Evolutionary conservation across 306 rosid genomes (phyloP), one percentile per base, ranked within the genome.

Genomic region (Lathyrus tuberosus): DNA sequence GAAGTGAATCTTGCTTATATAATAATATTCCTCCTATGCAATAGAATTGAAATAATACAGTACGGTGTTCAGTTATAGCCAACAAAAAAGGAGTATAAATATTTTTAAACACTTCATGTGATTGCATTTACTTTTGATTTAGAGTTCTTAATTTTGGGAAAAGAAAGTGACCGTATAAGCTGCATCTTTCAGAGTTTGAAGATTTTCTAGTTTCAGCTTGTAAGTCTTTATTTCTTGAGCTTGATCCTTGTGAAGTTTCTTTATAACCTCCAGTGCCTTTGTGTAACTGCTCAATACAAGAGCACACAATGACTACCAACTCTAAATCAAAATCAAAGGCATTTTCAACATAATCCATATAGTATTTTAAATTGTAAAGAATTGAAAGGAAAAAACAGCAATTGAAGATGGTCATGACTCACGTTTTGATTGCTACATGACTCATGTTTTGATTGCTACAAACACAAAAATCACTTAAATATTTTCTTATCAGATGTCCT

Each of bases 261-360:
- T 91, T 61, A 91, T 89, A 74, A 91, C 97, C 82, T 89, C 97
- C 84, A 91, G 75, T 38, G 97, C 97, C 83, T 91, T 91, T 43
- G 97, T 91, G 81, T 91, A 91, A 80, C 97, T 91, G 86, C 38
- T 9, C 59, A 70, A 78, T 42, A 43, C 12, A 70, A 48, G 24
- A 68, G 20, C 4, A 30, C 65, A 11, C 35, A 52, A 31, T 57
- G 15, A 74, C 59, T 42, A 65, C 22, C 37, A 79, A 62, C 31
- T 62, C 44, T 33, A 68, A 52, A 67, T 8, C 33, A 73, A 42
- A 33, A 73, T 24, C 48, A 73, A n/a, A 20, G 54, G 41, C 71
- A 53, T 42, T 52, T 60, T 57, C 75, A 40, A 49, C 11, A 13
- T 33, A 60, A 30, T 58, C 54, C 56, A 30, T 47, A 52, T 37